Base-by-base conservation (phyloP, 257 asterid genomes). In the Nicotiana paniculata region DNA sequence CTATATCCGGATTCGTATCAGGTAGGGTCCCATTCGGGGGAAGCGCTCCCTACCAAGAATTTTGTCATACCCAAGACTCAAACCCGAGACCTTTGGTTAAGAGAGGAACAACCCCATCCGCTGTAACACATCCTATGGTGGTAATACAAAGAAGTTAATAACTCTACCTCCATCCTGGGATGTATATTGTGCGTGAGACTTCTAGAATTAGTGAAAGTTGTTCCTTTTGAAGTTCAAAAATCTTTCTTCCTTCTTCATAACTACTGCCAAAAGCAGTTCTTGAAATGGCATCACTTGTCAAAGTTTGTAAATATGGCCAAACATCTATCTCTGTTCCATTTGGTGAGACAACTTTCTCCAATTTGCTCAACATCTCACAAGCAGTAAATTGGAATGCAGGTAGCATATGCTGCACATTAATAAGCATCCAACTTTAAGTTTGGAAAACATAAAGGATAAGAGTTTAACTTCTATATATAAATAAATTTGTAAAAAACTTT, bases 211-310 rank as follows among this genome's bases (percentile, higher is more conserved):
- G 37, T 72, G 65, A 15, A 46, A 39, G 10, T 30, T 65, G 82
- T 68, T 66, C 80, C 24, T 30, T 76, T 76, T 82, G 85, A 12
- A 82, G 77, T 39, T 82, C 68, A 35, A 81, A 81, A 66, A 69
- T 81, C 39, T 69, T 81, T 67, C 35, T 32, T 33, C 84, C 84
- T 54, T 81, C 84, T 68, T 81, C 80, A 33, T 59, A 70, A 16
- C 7, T 72, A 82, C 84, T 65, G 0, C 84, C 81, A 77, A 77
- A 77, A n/a, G 81, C 81, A 30, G 81, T 77, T 58, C 81, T 77
- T 77, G 84, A 72, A 66, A 83, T 83, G 11, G 83, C 86, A 15
- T 83, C 86, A 67, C 86, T 83, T 17, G 86, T 69, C 74, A 83
- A 83, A 4, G 59, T 69, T 68, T 78, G 81, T 3, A 83, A 37